Conservation (phyloP, 768 basidiomycete species). For the Gloeopeniophorella convolvens region DNA sequence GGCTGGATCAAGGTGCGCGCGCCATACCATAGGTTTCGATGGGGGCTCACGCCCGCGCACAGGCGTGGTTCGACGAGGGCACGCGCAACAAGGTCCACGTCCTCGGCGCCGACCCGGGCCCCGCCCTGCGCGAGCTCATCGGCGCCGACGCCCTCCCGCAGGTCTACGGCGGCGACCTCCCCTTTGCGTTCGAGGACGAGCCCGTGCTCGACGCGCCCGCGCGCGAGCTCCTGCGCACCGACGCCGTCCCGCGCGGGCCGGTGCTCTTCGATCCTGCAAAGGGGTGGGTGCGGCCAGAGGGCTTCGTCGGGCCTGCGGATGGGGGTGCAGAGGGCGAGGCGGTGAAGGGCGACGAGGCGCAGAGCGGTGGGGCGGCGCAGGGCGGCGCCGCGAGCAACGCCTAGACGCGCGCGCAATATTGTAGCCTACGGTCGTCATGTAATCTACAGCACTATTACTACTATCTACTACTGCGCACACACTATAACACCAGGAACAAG, state of each 20-base stretch:
- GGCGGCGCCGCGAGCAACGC: too few relatives aligned
- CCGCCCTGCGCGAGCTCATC: constrained; percentile 46
- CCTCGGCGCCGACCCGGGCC: constrained; percentile 53
- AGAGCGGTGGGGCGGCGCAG: too few relatives aligned
- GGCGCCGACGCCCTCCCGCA: constrained; percentile 49
- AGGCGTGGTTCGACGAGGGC: constrained; percentile 77
- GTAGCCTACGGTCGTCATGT: not conserved
- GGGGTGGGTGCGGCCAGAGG: constrained; percentile 24
- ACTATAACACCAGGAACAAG: not conserved
- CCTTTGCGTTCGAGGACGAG: constrained; percentile 63
- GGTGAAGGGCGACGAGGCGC: too few relatives aligned
- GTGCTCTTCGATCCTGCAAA: constrained; percentile 42
- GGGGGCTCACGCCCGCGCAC: too few relatives aligned
- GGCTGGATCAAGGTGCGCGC: constrained; percentile 71
- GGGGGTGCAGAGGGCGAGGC: too few relatives aligned
- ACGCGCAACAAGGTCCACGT: constrained; percentile 75
- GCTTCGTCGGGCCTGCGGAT: not conserved
- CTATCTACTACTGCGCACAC: not conserved
- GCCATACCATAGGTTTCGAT: too few relatives aligned
- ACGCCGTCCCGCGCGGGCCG: constrained; percentile 51
- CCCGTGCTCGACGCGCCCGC: constrained; percentile 57
- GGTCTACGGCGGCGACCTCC: constrained; percentile 67
- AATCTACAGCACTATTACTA: not conserved
- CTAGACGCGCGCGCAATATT: not conserved
- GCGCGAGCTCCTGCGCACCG: constrained; percentile 36